Percentiles rank a stretch among this genome's conserved stretches.
These are phyloP conservation scores for Apiospora aurea DNA, from an alignment of 2,329 filamentous ascomycete genomes.

Conservation along the genomic window DNA sequence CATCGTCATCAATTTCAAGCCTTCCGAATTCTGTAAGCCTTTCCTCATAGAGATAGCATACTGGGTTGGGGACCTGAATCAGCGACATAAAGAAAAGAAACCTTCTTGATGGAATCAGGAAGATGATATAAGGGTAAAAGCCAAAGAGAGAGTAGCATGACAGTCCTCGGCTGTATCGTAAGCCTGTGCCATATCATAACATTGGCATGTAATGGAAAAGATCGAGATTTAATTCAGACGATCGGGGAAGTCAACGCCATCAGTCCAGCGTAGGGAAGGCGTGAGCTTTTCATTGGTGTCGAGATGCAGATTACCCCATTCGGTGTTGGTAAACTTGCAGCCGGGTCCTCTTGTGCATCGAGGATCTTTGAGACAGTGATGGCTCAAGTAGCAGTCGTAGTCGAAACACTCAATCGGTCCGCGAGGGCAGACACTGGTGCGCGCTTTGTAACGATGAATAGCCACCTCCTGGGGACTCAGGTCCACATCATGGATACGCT, in stretches of 20 bases:
- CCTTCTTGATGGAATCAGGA: neutral
- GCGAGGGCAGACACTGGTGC: conserved; percentile 43
- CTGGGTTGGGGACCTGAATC: neutral
- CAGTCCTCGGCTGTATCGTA: neutral
- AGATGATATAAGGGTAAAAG: neutral
- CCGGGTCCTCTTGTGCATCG: conserved; percentile 35
- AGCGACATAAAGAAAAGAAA: neutral
- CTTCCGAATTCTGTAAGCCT: neutral
- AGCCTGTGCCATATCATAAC: neutral
- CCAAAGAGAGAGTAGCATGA: neutral
- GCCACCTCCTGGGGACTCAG: conserved; percentile 41
- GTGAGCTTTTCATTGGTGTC: conserved; percentile 39
- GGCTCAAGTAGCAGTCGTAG: conserved; percentile 44
- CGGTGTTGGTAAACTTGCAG: conserved; percentile 41
- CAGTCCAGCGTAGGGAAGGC: conserved; percentile 27
- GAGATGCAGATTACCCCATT: conserved; percentile 42
- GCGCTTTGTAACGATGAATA: conserved; percentile 45
- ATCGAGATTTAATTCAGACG: neutral
- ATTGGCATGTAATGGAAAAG: neutral
- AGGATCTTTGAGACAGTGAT: conserved; percentile 41
- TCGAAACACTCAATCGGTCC: conserved; percentile 41
- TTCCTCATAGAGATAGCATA: neutral
- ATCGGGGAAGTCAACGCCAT: conserved; percentile 19
- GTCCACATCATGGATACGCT: conserved; percentile 42
- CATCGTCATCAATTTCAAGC: neutral